Base-by-base conservation (phyloP, 768 basidiomycete genomes). In the Tricholoma flavovirens region DNA sequence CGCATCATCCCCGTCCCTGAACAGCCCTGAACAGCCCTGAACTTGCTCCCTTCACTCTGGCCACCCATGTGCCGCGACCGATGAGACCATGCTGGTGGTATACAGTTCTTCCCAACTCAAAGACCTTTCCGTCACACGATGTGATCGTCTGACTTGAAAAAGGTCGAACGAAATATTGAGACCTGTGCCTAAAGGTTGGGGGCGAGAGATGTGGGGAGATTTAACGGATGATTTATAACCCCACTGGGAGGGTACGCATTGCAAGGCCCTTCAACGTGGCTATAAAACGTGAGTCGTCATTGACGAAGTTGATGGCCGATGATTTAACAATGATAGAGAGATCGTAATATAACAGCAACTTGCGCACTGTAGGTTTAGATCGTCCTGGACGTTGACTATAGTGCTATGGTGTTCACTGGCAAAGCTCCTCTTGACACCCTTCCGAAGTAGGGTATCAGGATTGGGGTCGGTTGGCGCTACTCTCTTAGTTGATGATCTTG, bases 51-150 rank as follows among this genome's bases (percentile, higher is more conserved):
- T n/a, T n/a, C n/a, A n/a, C n/a, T n/a, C n/a, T n/a, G n/a, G n/a
- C n/a, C n/a, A n/a, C n/a, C n/a, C n/a, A n/a, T 26, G 43, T 45
- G 22, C 43, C 43, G 24, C 43, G 43, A 45, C 43, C 43, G 43
- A 45, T 45, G 43, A 45, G 43, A 45, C 43, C 11, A 21, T 45
- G 43, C 43, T 45, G 43, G 22, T 45, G 43, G 22, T 45, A 24
- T 45, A 45, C 21, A 11, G 43, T 45, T 1, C 1, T 45, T 6
- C 22, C 43, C 22, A 45, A 22, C 43, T 45, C 21, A 5, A 45
- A 22, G 21, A 24, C 43, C 21, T 24, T 45, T 45, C 43, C 24
- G 60, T 59, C 49, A 59, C 60, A 21, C 19, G 9, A 17, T 8
- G 19, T n/a, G n/a, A n/a, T n/a, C n/a, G n/a, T n/a, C n/a, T n/a